A percentile compares a stretch with the other conserved stretches of the same genome.
phyloP scores from a whole-genome alignment of 495 filamentous ascomycete genomes.

The Neurospora hispaniola region DNA sequence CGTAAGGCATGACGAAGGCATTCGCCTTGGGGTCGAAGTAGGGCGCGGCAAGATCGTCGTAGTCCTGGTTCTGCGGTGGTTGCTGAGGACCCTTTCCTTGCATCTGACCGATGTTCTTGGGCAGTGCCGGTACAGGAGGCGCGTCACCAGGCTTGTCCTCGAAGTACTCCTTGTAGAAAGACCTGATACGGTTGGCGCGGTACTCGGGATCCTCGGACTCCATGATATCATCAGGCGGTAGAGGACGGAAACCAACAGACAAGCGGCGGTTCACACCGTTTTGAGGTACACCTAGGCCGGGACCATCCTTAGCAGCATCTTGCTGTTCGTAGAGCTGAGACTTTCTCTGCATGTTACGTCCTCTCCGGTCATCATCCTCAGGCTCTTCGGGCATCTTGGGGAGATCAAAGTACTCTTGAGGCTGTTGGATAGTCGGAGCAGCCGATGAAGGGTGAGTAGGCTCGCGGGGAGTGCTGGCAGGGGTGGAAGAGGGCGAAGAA shows the following conservation, averaged over 20 bases:
- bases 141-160: slow-evolving; percentile 53
- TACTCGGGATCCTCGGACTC: slow-evolving; percentile 82
- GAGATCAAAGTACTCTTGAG: slow-evolving; percentile 19
- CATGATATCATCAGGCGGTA: slow-evolving; percentile 64
- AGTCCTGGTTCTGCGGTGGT: not conserved
- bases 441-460: slow-evolving; percentile 2
- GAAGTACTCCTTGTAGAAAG: slow-evolving; percentile 99
- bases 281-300: slow-evolving; percentile 42
- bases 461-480: slow-evolving; percentile 4
- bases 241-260: slow-evolving; percentile 83
- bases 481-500: slow-evolving; percentile 6
- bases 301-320: slow-evolving; percentile 21
- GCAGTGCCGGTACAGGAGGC: slow-evolving; percentile 46
- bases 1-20: slow-evolving; percentile 66
- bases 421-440: slow-evolving; percentile 17
- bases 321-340: slow-evolving; percentile 26
- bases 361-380: slow-evolving; percentile 13
- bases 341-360: slow-evolving; percentile 24
- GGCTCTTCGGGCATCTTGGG: slow-evolving; percentile 4
- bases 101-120: slow-evolving; percentile 23
- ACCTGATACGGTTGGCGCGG: slow-evolving; percentile 90
- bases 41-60: slow-evolving; percentile 15
- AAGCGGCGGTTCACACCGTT: slow-evolving; percentile 56
- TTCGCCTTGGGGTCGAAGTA: slow-evolving; percentile 69
- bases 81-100: not conserved